Conservation (phyloP, 768 basidiomycete species). For the Lanmaoa pseudosensibilis region DNA sequence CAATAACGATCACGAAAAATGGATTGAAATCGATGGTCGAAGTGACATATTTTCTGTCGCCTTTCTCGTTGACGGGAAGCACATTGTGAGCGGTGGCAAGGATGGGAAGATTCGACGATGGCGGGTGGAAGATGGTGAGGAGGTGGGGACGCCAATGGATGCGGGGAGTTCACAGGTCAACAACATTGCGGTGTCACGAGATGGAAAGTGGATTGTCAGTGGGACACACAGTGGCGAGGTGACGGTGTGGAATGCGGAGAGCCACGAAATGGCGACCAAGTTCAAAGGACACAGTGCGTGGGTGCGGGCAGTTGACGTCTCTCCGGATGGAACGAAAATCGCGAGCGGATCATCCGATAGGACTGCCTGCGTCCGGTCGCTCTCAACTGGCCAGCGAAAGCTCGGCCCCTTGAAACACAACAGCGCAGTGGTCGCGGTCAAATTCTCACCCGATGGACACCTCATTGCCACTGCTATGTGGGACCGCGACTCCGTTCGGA, state of each 20-base stretch:
- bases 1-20: not conserved
- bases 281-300: not conserved
- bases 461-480: not conserved
- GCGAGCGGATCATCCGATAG: not conserved
- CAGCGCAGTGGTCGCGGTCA: accelerated
- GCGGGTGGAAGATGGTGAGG: not conserved
- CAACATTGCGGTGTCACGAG: too few relatives aligned
- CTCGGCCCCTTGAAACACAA: not conserved
- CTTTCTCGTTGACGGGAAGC: not conserved
- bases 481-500: not conserved
- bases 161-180: too few relatives aligned
- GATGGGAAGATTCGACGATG: not conserved
- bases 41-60: not conserved
- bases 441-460: too few relatives aligned
- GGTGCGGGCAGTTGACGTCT: not conserved
- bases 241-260: not conserved
- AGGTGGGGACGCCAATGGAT: not conserved
- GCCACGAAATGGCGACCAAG: not conserved
- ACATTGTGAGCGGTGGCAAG: not conserved
- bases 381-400: not conserved
- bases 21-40: not conserved
- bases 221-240: not conserved
- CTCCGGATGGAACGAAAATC: not conserved
- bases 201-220: not conserved
- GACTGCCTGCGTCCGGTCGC: not conserved